These are phyloP conservation scores for Phlebiopsis flavidoalba DNA, from an alignment of 768 basidiomycete species.

Conservation along the genomic window DNA sequence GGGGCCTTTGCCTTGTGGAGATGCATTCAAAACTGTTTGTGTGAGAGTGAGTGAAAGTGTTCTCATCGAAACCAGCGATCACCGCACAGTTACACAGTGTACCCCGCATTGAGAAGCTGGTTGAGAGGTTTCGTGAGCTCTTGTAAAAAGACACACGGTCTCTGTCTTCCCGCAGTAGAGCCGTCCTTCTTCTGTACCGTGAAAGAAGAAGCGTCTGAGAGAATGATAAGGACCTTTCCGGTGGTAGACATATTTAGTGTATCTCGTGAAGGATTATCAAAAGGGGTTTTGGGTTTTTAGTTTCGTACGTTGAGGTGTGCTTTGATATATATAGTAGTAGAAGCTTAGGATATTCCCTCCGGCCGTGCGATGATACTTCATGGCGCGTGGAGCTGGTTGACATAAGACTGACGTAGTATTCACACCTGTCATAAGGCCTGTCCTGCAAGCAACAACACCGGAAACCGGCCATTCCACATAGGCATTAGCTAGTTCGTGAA, in stretches of 20 bases:
- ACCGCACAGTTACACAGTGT: conserved; percentile 17
- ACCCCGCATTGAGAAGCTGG: conserved; percentile 22
- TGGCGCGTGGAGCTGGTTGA: not conserved
- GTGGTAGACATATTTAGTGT: conserved; percentile 6
- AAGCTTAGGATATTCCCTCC: too few species aligned
- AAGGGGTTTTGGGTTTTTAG: not conserved
- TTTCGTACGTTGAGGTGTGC: not conserved
- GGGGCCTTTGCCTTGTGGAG: conserved; percentile 18
- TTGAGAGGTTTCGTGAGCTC: conserved; percentile 23
- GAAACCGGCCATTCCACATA: not conserved
- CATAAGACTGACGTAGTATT: not conserved
- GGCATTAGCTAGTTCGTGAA: not conserved
- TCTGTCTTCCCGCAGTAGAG: conserved; percentile 9
- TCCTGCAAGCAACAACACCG: not conserved
- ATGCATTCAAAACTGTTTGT: conserved; percentile 19
- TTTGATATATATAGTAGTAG: too few species aligned
- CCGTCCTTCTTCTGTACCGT: conserved; percentile 17
- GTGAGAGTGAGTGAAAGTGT: not conserved
- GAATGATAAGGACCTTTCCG: conserved; percentile 21
- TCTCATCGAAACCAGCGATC: not conserved
- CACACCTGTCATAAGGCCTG: not conserved
- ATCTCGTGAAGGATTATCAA: not conserved
- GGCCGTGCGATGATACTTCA: too few species aligned
- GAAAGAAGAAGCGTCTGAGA: conserved; percentile 20
- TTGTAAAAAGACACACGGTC: conserved; percentile 19